Conservation (phyloP, 1,139 yeast genomes). For the Sugiyamaella pinicola region DNA sequence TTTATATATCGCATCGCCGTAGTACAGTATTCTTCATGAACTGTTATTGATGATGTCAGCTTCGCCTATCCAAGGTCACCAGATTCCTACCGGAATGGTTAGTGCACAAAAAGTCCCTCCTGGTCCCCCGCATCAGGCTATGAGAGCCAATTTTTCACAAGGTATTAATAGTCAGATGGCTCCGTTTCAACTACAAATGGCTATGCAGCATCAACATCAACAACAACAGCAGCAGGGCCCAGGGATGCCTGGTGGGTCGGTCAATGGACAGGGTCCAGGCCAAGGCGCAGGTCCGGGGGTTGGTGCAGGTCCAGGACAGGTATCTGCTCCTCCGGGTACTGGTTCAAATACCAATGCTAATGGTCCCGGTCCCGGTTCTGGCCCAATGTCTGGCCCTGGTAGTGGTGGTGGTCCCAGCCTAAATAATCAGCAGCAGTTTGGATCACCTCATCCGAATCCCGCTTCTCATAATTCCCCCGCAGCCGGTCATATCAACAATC, state of each 20-base stretch:
- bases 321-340: no score
- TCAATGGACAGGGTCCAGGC: conserved; percentile 13
- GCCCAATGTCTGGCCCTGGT: conserved; percentile 10
- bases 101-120: conserved; percentile 26
- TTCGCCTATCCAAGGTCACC: conserved; percentile 33
- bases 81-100: conserved; percentile 30
- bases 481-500: conserved; percentile 15
- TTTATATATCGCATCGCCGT: neutral
- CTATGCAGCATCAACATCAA: conserved; percentile 15
- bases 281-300: no score
- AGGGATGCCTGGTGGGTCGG: neutral
- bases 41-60: conserved; percentile 29
- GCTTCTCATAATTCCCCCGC: conserved; percentile 20
- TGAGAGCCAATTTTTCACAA: conserved; percentile 10
- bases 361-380: neutral
- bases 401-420: conserved; percentile 6
- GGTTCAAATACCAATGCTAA: neutral
- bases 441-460: conserved; percentile 20
- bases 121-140: conserved; percentile 12
- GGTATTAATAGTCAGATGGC: conserved; percentile 12
- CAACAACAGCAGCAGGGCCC: conserved; percentile 12
- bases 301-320: no score
- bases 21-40: conserved; percentile 4
- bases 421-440: conserved; percentile 23
- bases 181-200: conserved; percentile 19